Evolutionary conservation across 768 basidiomycete genomes (phyloP).

Genomic region (Mycena leptocephala): DNA sequence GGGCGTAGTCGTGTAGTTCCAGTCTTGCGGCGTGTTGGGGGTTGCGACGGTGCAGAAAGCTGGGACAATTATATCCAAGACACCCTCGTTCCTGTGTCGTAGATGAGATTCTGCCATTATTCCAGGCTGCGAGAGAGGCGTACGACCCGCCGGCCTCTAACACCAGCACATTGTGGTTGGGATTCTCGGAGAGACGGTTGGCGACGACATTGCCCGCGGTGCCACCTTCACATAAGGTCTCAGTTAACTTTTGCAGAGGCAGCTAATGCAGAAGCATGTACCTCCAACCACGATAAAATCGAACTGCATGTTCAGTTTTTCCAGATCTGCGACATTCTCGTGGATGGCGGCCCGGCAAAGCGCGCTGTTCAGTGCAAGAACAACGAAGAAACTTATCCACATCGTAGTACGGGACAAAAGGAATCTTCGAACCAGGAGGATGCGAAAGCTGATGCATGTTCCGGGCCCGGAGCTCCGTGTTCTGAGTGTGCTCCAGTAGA

Average conservation of each 20-base stretch:
- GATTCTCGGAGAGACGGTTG: neutral
- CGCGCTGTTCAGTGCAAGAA: neutral
- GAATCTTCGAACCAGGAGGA: neutral
- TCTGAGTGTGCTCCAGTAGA: too few species aligned
- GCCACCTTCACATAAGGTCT: neutral
- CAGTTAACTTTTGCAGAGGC: neutral
- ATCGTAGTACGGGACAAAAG: neutral
- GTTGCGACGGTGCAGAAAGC: neutral
- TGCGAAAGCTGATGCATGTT: too few species aligned
- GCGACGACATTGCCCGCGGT: neutral
- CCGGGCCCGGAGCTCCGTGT: too few species aligned
- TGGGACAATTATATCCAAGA: neutral
- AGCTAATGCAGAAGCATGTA: neutral
- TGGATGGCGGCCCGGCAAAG: neutral
- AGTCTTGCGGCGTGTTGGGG: neutral
- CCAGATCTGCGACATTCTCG: neutral
- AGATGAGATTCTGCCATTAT: neutral
- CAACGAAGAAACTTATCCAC: neutral
- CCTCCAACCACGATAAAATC: neutral
- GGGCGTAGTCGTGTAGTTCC: neutral
- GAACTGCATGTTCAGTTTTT: neutral
- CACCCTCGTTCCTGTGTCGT: neutral
- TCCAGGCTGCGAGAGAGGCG: neutral
- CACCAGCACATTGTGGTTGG: neutral
- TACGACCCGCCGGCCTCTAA: neutral